A percentile compares a stretch with the other conserved stretches of the same genome.
phyloP scores from a whole-genome alignment of 768 basidiomycete genomes.

The Pleurotus platypus region DNA sequence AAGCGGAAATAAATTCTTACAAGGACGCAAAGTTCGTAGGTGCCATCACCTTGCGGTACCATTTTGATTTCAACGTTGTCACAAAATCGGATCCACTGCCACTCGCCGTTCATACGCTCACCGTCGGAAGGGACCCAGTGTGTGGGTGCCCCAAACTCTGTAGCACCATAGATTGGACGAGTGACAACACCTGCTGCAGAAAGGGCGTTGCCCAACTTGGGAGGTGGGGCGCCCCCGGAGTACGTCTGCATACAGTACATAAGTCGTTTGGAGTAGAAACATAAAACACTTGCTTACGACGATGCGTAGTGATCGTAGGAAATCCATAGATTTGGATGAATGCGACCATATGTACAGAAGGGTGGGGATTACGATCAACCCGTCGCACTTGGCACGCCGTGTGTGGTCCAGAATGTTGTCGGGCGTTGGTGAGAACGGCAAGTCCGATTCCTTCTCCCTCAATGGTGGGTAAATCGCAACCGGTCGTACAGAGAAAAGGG shows the following conservation, averaged over 20 bases:
- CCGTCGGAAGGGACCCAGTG: constrained; percentile 12
- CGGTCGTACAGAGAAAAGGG: constrained; percentile 21
- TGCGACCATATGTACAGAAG: constrained; percentile 35
- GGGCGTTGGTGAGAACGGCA: constrained; percentile 34
- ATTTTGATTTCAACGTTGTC: constrained; percentile 20
- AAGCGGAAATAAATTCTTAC: constrained; percentile 10
- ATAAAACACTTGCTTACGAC: constrained; percentile 16
- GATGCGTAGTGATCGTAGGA: constrained; percentile 18
- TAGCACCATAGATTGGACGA: constrained; percentile 29
- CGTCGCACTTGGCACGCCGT: constrained; percentile 20
- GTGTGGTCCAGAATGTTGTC: constrained; percentile 35
- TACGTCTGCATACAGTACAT: constrained; percentile 20
- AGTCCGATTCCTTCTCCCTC: constrained; percentile 13
- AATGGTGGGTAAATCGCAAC: constrained; percentile 31
- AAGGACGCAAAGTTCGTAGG: constrained; percentile 27
- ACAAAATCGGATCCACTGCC: constrained; percentile 27
- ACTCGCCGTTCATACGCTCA: constrained; percentile 17
- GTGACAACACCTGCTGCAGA: constrained; percentile 30
- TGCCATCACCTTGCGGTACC: constrained; percentile 25
- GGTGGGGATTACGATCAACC: constrained; percentile 31
- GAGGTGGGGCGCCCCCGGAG: constrained; percentile 32
- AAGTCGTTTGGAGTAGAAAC: not conserved
- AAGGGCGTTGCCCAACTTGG: constrained; percentile 31
- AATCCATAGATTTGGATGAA: constrained; percentile 20
- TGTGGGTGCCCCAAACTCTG: constrained; percentile 27